A percentile compares a stretch with the other conserved stretches of the same genome.
These are phyloP conservation scores for Wickerhamomyces ciferrii DNA, from an alignment of 805 yeast species.

Conservation along the genomic window DNA sequence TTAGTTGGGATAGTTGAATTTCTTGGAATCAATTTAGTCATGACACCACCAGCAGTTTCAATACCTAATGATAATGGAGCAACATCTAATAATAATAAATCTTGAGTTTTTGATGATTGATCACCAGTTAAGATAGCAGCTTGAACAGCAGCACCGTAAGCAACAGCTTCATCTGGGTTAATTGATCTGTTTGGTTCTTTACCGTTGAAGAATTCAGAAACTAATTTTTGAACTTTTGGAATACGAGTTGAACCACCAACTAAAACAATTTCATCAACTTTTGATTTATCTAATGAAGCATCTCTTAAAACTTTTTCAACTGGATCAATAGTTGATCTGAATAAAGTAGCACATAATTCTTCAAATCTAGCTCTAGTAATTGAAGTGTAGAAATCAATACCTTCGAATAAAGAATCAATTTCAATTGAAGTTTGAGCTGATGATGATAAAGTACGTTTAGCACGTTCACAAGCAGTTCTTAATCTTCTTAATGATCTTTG, in stretches of 20 bases:
- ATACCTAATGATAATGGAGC: slow-evolving; percentile 96
- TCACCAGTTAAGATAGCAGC: slow-evolving; percentile 97
- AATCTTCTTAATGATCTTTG: slow-evolving; percentile 97
- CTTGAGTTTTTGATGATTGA: slow-evolving; percentile 94
- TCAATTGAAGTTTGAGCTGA: slow-evolving; percentile 94
- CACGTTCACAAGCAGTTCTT: slow-evolving; percentile 97
- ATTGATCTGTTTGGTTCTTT: slow-evolving; percentile 95
- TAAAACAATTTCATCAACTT: slow-evolving; percentile 85
- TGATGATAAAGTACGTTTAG: slow-evolving; percentile 96
- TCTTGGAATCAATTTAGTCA: slow-evolving; percentile 93
- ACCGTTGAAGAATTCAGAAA: slow-evolving; percentile 94
- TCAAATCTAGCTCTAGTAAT: slow-evolving; percentile 97
- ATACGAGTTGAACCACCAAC: slow-evolving; percentile 99
- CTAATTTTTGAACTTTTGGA: slow-evolving; percentile 94
- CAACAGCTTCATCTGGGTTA: slow-evolving; percentile 99
- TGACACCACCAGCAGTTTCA: slow-evolving; percentile 96
- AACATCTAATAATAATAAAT: slow-evolving; percentile 89
- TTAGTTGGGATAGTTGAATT: slow-evolving; percentile 94
- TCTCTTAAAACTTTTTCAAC: slow-evolving; percentile 93
- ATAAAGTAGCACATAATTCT: slow-evolving; percentile 89
- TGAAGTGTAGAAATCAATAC: slow-evolving; percentile 94
- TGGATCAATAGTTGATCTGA: slow-evolving; percentile 91
- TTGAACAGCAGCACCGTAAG: slow-evolving; percentile 99
- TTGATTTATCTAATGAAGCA: slow-evolving; percentile 84
- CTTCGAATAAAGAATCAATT: slow-evolving; percentile 92